phyloP scores from a whole-genome alignment of 2,329 filamentous ascomycete genomes.

The Cladosporium sp. region DNA sequence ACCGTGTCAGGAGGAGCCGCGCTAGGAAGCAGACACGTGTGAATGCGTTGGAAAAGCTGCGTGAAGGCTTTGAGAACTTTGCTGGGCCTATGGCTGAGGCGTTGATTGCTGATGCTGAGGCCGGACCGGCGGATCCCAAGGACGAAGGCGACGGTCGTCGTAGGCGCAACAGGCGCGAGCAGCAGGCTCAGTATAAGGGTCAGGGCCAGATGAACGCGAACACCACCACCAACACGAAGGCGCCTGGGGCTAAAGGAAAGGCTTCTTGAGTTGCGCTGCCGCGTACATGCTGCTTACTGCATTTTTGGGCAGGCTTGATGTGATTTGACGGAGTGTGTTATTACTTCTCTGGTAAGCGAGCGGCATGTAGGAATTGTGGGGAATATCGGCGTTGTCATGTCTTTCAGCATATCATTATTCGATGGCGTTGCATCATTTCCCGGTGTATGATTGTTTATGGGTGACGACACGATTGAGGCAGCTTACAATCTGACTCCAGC shows the following conservation, averaged over 20 bases:
- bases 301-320: background rate
- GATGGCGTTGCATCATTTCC: background rate
- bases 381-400: background rate
- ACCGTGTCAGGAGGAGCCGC: constrained; percentile 16
- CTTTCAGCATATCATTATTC: background rate
- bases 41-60: constrained; percentile 10
- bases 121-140: background rate
- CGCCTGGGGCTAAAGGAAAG: background rate
- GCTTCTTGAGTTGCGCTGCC: background rate
- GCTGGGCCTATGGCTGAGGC: constrained; percentile 12
- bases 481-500: background rate
- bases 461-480: background rate
- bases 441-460: background rate
- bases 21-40: background rate
- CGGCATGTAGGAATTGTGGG: background rate
- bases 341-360: background rate
- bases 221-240: background rate
- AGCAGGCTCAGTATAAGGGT: background rate
- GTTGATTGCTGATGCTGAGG: background rate
- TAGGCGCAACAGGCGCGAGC: constrained; percentile 19
- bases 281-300: background rate
- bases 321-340: background rate
- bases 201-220: background rate
- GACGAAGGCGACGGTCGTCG: constrained; percentile 5
- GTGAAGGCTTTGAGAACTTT: constrained; percentile 14